Percentiles rank a stretch among this genome's conserved stretches.
Evolutionary conservation across 345 rosid species (phyloP).

Genomic region (Populus deltoides): DNA sequence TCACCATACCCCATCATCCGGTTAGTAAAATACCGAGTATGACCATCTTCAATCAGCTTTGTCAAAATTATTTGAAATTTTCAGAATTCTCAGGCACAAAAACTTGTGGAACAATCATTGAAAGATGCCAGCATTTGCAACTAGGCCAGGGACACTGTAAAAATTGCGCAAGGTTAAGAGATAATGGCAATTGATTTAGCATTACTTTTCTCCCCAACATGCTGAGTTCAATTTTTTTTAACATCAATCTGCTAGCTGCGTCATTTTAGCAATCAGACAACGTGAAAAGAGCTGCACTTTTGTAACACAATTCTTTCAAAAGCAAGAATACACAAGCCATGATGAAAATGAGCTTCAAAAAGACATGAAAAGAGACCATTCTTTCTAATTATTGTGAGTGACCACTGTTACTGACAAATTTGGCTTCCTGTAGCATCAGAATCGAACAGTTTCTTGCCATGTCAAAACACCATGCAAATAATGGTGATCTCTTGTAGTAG

Average conservation of each 20-base stretch:
- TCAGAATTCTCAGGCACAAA: background rate
- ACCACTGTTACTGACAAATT: background rate
- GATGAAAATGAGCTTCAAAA: background rate
- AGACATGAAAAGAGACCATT: conserved; percentile 6
- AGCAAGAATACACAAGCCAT: background rate
- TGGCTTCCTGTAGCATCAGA: background rate
- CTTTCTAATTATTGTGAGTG: background rate
- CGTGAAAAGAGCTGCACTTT: background rate
- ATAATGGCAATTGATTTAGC: background rate
- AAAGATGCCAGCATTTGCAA: background rate
- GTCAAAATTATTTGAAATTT: background rate
- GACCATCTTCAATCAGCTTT: background rate
- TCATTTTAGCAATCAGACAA: background rate
- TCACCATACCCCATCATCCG: too few species aligned
- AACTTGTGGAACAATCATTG: background rate
- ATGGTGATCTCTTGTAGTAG: background rate
- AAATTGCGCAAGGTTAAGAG: background rate
- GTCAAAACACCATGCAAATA: background rate
- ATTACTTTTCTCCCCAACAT: background rate
- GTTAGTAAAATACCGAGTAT: background rate
- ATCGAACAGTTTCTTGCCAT: background rate
- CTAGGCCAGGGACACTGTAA: too few species aligned
- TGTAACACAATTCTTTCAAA: background rate
- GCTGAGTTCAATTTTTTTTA: background rate
- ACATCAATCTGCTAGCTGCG: background rate